Evolutionary conservation across 2,329 filamentous ascomycete species (phyloP).

Genomic region (Aspergillus viridinutans): DNA sequence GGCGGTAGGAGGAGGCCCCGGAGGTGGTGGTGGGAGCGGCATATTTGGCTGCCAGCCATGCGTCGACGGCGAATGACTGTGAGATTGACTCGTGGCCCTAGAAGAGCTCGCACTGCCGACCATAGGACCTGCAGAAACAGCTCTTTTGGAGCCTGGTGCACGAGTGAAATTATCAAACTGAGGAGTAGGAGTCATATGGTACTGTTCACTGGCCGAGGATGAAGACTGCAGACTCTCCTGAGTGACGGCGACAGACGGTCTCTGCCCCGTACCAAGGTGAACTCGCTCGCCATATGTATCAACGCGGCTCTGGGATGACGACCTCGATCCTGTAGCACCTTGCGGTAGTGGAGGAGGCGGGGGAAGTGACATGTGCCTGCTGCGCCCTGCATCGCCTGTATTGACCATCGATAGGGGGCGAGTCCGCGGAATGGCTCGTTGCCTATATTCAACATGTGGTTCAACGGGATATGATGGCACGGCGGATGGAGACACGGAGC

Average conservation of each 20-base stretch:
- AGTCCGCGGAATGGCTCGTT: slow-evolving; percentile 22
- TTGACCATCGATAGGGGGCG: slow-evolving; percentile 33
- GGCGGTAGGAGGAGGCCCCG: slow-evolving; percentile 40
- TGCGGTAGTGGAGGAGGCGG: slow-evolving; percentile 35
- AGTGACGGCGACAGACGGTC: slow-evolving; percentile 17
- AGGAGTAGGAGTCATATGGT: slow-evolving; percentile 8
- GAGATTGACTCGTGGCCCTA: slow-evolving; percentile 30
- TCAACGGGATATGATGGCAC: slow-evolving; percentile 18
- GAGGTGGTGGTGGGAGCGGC: slow-evolving; percentile 46
- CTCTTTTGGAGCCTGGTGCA: slow-evolving; percentile 41
- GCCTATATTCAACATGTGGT: slow-evolving; percentile 20
- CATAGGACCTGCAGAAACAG: slow-evolving; percentile 43
- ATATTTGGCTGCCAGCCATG: slow-evolving; percentile 42
- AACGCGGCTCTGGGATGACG: slow-evolving; percentile 29
- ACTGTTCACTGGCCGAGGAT: slow-evolving; percentile 10
- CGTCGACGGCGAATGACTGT: slow-evolving; percentile 29
- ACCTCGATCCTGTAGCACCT: slow-evolving; percentile 25
- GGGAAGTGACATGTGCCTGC: slow-evolving; percentile 28
- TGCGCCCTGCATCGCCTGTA: slow-evolving; percentile 21
- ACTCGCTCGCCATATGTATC: slow-evolving; percentile 23
- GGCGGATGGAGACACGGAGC: slow-evolving; percentile 16
- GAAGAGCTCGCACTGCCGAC: slow-evolving; percentile 32
- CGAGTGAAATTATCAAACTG: slow-evolving; percentile 23
- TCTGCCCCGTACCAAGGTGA: slow-evolving; percentile 14
- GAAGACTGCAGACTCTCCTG: slow-evolving; percentile 20